These are phyloP conservation scores for Xylaria venustula DNA, from an alignment of 495 filamentous ascomycete species.

Conservation along the genomic window DNA sequence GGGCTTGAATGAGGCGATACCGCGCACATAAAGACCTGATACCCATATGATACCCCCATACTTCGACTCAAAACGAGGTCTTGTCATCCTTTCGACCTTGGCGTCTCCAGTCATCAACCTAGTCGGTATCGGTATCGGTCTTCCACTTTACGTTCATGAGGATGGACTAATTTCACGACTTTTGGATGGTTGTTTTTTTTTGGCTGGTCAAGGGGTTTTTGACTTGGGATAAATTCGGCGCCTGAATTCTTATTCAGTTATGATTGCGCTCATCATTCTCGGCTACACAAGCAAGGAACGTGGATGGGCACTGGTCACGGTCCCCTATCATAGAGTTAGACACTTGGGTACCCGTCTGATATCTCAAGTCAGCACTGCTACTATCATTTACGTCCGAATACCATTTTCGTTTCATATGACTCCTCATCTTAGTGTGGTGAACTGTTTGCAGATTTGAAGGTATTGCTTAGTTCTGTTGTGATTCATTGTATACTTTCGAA, in stretches of 20 bases:
- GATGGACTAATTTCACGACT: slow-evolving; percentile 26
- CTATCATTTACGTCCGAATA: slow-evolving; percentile 33
- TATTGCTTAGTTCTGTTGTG: no score
- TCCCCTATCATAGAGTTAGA: slow-evolving; percentile 12
- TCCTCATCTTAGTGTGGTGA: no score
- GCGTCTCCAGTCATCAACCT: background rate
- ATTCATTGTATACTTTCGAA: no score
- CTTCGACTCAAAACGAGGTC: background rate
- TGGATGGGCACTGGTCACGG: background rate
- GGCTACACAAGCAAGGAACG: background rate
- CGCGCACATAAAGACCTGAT: background rate
- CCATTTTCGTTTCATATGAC: no score
- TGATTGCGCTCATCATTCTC: slow-evolving; percentile 12
- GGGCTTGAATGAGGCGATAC: background rate
- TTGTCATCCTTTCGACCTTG: background rate
- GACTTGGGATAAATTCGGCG: slow-evolving; percentile 14
- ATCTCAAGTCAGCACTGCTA: slow-evolving; percentile 22
- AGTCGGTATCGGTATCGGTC: background rate
- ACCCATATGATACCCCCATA: background rate
- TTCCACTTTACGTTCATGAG: slow-evolving; percentile 16
- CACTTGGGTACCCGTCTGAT: slow-evolving; percentile 16
- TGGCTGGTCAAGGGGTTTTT: slow-evolving; percentile 7
- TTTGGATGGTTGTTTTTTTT: background rate
- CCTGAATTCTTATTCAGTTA: slow-evolving; percentile 6
- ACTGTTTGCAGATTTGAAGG: no score